A percentile compares a stretch with the other conserved stretches of the same genome.
Evolutionary conservation across 2,329 filamentous ascomycete species (phyloP).

Genomic region (Pestalotiopsis sp.): DNA sequence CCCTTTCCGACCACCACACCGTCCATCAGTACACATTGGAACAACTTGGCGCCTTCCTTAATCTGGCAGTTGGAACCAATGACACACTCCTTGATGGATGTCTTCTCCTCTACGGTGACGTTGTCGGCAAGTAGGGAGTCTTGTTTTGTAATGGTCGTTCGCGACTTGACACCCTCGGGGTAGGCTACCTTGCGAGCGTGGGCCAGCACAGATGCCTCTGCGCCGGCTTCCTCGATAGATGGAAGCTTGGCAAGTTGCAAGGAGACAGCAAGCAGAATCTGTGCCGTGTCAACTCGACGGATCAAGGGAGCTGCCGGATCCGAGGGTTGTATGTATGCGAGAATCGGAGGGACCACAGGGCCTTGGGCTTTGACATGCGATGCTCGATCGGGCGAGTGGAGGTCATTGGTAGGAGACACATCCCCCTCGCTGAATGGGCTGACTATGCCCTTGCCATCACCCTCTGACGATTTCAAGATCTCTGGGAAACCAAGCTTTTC

Average conservation of each 20-base stretch:
- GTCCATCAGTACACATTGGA: conserved; percentile 91
- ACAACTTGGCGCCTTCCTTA: conserved; percentile 79
- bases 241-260: conserved; percentile 84
- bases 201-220: conserved; percentile 70
- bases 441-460: conserved; percentile 19
- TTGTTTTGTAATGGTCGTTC: conserved; percentile 78
- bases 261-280: conserved; percentile 78
- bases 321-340: conserved; percentile 79
- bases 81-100: conserved; percentile 89
- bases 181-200: conserved; percentile 81
- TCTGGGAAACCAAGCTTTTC: conserved; percentile 75
- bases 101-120: conserved; percentile 84
- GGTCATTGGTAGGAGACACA: conserved; percentile 15
- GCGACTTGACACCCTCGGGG: conserved; percentile 76
- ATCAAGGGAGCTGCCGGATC: conserved; percentile 64
- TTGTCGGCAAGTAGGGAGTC: conserved; percentile 88
- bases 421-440: conserved; percentile 12
- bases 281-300: conserved; percentile 84
- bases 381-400: conserved; percentile 19
- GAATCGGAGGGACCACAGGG: conserved; percentile 64
- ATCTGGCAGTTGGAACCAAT: conserved; percentile 88
- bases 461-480: conserved; percentile 57
- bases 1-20: conserved; percentile 82
- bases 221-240: conserved; percentile 65
- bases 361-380: conserved; percentile 26